Evolutionary conservation across 345 rosid genomes (phyloP).

Genomic region (Gossypium ekmanianum): DNA sequence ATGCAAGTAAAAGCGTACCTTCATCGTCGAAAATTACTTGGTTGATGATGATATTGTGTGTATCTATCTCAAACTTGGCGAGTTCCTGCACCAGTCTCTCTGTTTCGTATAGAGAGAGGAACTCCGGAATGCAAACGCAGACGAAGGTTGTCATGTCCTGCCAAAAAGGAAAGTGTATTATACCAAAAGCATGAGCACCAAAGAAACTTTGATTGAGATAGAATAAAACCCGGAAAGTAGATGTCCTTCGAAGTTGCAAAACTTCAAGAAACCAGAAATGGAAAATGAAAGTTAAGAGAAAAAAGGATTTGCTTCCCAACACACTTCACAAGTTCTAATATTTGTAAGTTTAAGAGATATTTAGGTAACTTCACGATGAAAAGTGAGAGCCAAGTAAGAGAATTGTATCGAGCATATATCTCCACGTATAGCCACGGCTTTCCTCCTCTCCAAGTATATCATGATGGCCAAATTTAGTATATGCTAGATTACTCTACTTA

Average conservation of each 20-base stretch:
- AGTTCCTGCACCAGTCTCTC: conserved; percentile 99
- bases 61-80: conserved; percentile 93
- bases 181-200: neutral
- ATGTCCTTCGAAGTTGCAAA: neutral
- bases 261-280: neutral
- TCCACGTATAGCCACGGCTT: neutral
- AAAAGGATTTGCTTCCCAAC: neutral
- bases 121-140: conserved; percentile 99
- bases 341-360: neutral
- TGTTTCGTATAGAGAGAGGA: conserved; percentile 95
- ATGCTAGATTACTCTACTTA: neutral
- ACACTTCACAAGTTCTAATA: neutral
- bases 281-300: neutral
- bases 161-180: conserved; percentile 19
- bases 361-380: neutral
- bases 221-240: neutral
- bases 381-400: neutral
- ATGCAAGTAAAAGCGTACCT: conserved; percentile 36
- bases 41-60: conserved; percentile 93
- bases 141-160: conserved; percentile 97
- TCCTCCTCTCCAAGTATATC: neutral
- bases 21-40: conserved; percentile 90
- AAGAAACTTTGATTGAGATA: neutral
- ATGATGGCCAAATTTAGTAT: neutral
- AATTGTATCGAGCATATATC: neutral